These are phyloP conservation scores for Phytophthora foliorum DNA, from an alignment of 352 stramenopile species.

Conservation along the genomic window DNA sequence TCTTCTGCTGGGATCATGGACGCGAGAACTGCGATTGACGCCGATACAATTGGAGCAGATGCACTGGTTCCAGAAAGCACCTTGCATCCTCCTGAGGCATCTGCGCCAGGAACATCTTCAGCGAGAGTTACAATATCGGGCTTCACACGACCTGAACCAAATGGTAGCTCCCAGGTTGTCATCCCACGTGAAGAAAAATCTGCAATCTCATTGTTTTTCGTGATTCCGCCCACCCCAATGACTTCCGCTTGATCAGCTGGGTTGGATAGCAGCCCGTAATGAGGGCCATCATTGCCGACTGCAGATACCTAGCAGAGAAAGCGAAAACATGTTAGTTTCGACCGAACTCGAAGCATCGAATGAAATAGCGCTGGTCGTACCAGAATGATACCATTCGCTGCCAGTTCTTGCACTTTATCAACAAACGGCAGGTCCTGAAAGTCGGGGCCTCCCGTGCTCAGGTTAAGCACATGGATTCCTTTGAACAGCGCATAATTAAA, in stretches of 20 bases:
- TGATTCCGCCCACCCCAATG: constrained; percentile 85
- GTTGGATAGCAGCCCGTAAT: constrained; percentile 88
- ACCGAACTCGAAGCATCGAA: no score
- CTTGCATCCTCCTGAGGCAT: constrained; percentile 62
- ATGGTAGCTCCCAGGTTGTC: constrained; percentile 88
- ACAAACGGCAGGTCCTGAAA: constrained; percentile 90
- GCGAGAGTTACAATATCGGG: constrained; percentile 83
- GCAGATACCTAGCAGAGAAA: constrained; percentile 64
- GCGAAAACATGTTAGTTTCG: constrained; percentile 4
- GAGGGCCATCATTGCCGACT: constrained; percentile 86
- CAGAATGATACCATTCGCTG: constrained; percentile 82
- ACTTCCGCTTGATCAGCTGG: constrained; percentile 88
- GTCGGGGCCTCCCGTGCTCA: constrained; percentile 87
- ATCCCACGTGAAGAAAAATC: constrained; percentile 87
- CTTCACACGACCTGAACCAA: constrained; percentile 87
- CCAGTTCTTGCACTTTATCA: constrained; percentile 89
- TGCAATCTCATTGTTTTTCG: constrained; percentile 61
- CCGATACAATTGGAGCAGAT: constrained; percentile 84
- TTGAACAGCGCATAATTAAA: constrained; percentile 92
- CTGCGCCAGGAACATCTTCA: constrained; percentile 72
- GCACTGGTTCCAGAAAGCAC: constrained; percentile 87
- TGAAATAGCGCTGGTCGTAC: constrained; percentile 28
- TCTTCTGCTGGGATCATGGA: constrained; percentile 70
- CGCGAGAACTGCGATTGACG: constrained; percentile 77
- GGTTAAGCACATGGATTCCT: constrained; percentile 85